Conservation (phyloP, 257 asterid species). For the Solanum boliviense region DNA sequence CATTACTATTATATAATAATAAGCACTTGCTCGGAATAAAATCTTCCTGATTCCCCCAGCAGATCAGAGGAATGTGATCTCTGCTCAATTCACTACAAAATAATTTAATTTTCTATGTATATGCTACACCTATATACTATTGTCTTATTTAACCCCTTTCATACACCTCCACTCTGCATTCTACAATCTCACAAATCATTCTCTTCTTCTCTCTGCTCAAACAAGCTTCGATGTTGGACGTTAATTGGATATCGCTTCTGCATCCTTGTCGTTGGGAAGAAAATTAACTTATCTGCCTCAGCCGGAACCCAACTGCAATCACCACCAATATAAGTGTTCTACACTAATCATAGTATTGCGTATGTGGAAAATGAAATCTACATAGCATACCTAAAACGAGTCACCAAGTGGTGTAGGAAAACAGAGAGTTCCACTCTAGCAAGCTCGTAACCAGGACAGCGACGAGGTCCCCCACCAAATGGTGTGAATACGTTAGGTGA, state of each 20-base stretch:
- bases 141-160: not conserved
- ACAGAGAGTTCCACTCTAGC: constrained; percentile 88
- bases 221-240: constrained; percentile 30
- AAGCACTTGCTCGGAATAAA: not conserved
- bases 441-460: constrained; percentile 96
- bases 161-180: not conserved
- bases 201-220: not conserved
- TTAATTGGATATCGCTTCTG: constrained; percentile 70
- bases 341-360: not conserved
- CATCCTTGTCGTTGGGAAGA: constrained; percentile 87
- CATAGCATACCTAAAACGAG: constrained; percentile 57
- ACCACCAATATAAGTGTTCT: not conserved
- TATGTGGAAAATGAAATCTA: not conserved
- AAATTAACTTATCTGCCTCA: constrained; percentile 73
- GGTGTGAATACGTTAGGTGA: constrained; percentile 49
- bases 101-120: not conserved
- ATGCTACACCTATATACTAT: not conserved
- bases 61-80: not conserved
- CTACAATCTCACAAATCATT: not conserved
- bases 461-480: constrained; percentile 96
- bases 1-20: not conserved
- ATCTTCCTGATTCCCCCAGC: not conserved
- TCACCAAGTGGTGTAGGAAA: constrained; percentile 83
- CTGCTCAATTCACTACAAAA: not conserved
- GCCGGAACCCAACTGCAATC: constrained; percentile 71